These are phyloP conservation scores for Sphaerostilbella broomeana DNA, from an alignment of 2,329 filamentous ascomycete genomes.

Conservation along the genomic window DNA sequence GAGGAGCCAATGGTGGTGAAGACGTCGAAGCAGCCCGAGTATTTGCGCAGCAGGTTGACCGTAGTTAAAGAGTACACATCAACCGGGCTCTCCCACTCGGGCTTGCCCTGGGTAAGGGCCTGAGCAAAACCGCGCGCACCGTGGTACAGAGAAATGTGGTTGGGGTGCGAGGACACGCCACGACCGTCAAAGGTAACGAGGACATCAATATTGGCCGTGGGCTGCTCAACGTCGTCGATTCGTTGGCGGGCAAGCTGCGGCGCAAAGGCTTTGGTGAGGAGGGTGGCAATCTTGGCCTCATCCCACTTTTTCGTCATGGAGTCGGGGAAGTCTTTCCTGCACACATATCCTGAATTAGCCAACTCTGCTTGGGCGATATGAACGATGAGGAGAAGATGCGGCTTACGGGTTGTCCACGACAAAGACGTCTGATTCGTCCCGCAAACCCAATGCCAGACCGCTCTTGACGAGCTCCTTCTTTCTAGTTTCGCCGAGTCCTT, in stretches of 20 bases:
- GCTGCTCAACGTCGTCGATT: conserved; percentile 27
- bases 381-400: not conserved
- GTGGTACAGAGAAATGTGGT: conserved; percentile 84
- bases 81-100: conserved; percentile 65
- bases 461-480: conserved; percentile 80
- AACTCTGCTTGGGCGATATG: not conserved
- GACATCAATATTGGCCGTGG: conserved; percentile 60
- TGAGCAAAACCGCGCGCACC: conserved; percentile 70
- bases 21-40: conserved; percentile 68
- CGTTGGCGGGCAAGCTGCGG: conserved; percentile 47
- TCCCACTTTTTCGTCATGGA: conserved; percentile 81
- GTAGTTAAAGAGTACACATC: conserved; percentile 79
- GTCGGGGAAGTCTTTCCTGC: conserved; percentile 65
- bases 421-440: conserved; percentile 69
- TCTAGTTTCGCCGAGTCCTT: conserved; percentile 76
- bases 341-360: no score
- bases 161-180: conserved; percentile 84
- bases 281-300: conserved; percentile 57
- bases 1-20: conserved; percentile 61
- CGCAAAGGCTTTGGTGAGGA: conserved; percentile 68
- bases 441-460: conserved; percentile 67
- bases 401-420: conserved; percentile 71
- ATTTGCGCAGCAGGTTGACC: conserved; percentile 72
- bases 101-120: conserved; percentile 54
- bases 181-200: conserved; percentile 83